Evolutionary conservation across 78 protist species (phyloP).

Genomic region (Chrysochromulina parva): DNA sequence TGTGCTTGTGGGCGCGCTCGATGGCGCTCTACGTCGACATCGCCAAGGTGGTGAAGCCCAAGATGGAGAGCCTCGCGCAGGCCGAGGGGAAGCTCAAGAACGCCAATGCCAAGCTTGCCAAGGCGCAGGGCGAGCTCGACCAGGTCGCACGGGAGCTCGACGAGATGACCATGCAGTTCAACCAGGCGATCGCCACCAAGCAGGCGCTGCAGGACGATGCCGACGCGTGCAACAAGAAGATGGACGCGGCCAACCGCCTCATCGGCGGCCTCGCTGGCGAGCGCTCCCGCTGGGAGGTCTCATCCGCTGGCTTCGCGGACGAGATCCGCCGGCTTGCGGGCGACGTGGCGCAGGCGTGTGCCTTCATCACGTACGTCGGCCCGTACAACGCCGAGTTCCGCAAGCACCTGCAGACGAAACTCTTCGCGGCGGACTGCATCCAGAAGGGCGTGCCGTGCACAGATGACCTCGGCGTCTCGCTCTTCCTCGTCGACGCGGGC

Average conservation of each 20-base stretch:
- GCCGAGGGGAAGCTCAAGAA: constrained; percentile 57
- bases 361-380: constrained; percentile 86
- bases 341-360: constrained; percentile 79
- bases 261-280: constrained; percentile 86
- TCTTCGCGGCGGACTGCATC: constrained; percentile 45
- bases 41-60: constrained; percentile 79
- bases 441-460: constrained; percentile 71
- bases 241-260: constrained; percentile 77
- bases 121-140: constrained; percentile 72
- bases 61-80: constrained; percentile 49
- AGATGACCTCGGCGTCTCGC: constrained; percentile 46
- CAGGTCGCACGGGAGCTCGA: constrained; percentile 56
- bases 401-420: constrained; percentile 39
- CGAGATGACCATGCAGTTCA: constrained; percentile 63
- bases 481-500: constrained; percentile 71
- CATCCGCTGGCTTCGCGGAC: constrained; percentile 65
- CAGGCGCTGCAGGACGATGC: constrained; percentile 79
- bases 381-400: constrained; percentile 88
- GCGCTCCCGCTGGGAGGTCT: constrained; percentile 81
- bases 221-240: constrained; percentile 46
- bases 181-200: constrained; percentile 67
- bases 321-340: constrained; percentile 72
- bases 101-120: constrained; percentile 46
- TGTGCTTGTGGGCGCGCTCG: constrained; percentile 74
- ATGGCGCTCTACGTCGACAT: constrained; percentile 67